Conservation (phyloP, 768 basidiomycete genomes). For the Fomitopsis pulvina region DNA sequence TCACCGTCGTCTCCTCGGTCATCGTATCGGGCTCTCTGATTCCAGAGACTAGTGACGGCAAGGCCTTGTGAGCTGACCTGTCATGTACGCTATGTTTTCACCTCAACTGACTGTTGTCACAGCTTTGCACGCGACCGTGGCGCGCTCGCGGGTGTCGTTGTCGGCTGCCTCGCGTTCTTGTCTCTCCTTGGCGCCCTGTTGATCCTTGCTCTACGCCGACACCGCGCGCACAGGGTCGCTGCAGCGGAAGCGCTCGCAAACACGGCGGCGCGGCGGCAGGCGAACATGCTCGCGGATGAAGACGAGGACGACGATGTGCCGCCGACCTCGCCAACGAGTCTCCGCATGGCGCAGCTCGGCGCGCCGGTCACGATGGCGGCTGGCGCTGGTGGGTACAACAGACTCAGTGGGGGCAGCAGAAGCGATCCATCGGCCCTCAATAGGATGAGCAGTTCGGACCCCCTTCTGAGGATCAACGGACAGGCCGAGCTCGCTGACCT, state of each 20-base stretch:
- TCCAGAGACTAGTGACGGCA: too few species aligned
- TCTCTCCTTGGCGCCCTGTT: constrained; percentile 13
- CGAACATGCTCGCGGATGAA: constrained; percentile 9
- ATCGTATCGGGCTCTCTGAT: too few species aligned
- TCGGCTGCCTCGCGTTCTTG: constrained; percentile 17
- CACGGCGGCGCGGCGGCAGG: neutral
- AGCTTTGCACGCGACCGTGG: constrained; percentile 20
- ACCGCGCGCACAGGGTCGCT: constrained; percentile 9
- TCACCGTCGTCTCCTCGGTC: too few species aligned
- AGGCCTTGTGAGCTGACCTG: too few species aligned
- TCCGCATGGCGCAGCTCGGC: constrained; percentile 1
- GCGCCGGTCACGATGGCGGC: neutral
- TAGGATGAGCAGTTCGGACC: neutral
- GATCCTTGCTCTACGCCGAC: constrained; percentile 16
- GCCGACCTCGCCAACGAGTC: neutral
- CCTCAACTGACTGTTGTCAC: neutral
- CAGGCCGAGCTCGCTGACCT: constrained; percentile 1
- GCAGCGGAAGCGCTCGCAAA: constrained; percentile 11
- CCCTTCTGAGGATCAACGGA: neutral
- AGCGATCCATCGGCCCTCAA: neutral
- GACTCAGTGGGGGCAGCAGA: constrained; percentile 11
- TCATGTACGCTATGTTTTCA: too few species aligned
- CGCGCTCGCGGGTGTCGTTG: constrained; percentile 17
- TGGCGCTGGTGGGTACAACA: constrained; percentile 3
- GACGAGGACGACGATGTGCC: constrained; percentile 9